Conservation (phyloP, 2,329 filamentous ascomycete genomes). For the Zymoseptoria crescenta region DNA sequence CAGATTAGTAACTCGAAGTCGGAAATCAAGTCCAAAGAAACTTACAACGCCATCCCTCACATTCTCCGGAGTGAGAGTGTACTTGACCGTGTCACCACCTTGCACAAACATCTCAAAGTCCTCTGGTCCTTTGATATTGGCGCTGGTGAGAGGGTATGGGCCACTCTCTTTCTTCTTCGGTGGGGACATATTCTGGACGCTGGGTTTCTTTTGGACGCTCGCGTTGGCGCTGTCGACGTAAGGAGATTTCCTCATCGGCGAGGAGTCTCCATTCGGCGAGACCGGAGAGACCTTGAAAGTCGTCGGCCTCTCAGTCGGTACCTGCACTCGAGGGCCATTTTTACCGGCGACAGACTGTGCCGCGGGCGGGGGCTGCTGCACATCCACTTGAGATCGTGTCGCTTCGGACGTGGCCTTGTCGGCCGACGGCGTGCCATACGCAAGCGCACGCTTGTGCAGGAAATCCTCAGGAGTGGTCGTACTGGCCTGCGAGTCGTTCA, state of each 20-base stretch:
- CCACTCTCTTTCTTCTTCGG: slow-evolving; percentile 16
- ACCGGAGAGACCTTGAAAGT: slow-evolving; percentile 14
- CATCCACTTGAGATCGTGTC: background rate
- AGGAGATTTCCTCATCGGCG: slow-evolving; percentile 7
- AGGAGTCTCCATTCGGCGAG: slow-evolving; percentile 10
- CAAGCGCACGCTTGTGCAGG: slow-evolving; percentile 10
- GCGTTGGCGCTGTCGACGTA: slow-evolving; percentile 5
- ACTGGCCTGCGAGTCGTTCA: slow-evolving; percentile 1
- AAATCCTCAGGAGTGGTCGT: slow-evolving; percentile 9
- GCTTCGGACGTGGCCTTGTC: slow-evolving; percentile 4
- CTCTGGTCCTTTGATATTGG: slow-evolving; percentile 28
- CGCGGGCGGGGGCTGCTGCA: slow-evolving; percentile 2
- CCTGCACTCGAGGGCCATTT: background rate
- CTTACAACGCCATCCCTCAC: slow-evolving; percentile 40
- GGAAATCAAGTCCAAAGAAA: slow-evolving; percentile 8
- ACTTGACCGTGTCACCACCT: slow-evolving; percentile 43
- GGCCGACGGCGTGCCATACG: background rate
- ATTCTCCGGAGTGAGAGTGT: slow-evolving; percentile 41
- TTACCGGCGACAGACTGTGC: background rate
- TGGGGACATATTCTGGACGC: slow-evolving; percentile 20
- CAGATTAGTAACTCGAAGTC: background rate
- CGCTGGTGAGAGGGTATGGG: slow-evolving; percentile 23
- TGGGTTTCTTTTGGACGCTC: slow-evolving; percentile 23
- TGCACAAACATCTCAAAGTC: slow-evolving; percentile 44
- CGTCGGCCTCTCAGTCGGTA: slow-evolving; percentile 10